Evolutionary conservation across 2,329 filamentous ascomycete genomes (phyloP), one percentile per base, ranked within the genome.

Genomic region (Neopestalotiopsis sp.): DNA sequence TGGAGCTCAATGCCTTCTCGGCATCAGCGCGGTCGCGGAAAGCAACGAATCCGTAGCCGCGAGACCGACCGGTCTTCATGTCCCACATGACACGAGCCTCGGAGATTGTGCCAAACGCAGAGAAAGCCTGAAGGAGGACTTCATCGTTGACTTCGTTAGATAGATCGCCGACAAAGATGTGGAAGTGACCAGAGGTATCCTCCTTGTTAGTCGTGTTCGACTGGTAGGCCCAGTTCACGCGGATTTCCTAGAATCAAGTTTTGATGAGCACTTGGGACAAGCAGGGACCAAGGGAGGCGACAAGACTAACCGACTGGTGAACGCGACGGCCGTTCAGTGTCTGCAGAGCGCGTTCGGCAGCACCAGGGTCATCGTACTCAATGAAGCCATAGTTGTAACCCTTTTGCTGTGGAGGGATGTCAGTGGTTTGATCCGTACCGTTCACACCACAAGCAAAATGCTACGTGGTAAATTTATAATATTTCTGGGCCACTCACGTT

Each of bases 31-130:
- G 94, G 72, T 99, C 96, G 71, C 95, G 93, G 88, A 97, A 99
- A 64, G 96, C 96, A 74, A 98, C 95, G 78, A 99, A 99, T 13
- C 96, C 96, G 78, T 99, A 99, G 70, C 96, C 96, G 79, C 96
- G 93, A 74, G 96, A 98, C 72, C 96, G 92, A 74, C 96, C 96
- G 45, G 96, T 99, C 88, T 99, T 99, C 96, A 99, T 99, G 81
- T 99, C 96, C 96, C 96, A 99, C 96, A 99, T 99, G 72, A 99
- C 96, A 76, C 96, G 94, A 70, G 96, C 96, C 82, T 99, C 96
- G 2, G 96, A 99, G 63, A 99, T 95, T 13, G 91, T 94, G 56
- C 96, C 96, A 80, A 98, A 99, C 59, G 94, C 94, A 62, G 94
- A 97, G 83, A 99, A 99, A 13, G 96, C 96, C 82, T 98, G 95